Base-by-base conservation (phyloP, 345 rosid genomes). In the Carallia pectinifolia region DNA sequence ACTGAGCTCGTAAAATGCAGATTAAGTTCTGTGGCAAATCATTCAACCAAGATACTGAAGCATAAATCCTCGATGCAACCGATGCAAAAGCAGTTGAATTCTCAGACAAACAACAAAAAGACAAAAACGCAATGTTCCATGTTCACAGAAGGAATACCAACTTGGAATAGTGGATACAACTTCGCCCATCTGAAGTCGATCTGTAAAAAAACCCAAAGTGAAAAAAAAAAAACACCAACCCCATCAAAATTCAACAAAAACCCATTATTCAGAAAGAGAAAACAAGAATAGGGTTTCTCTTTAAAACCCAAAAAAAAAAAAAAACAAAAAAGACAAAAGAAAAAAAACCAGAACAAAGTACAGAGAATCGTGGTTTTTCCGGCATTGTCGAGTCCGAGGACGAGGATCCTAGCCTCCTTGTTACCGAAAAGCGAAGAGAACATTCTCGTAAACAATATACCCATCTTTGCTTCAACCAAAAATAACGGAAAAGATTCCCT, bases 131-230 rank as follows among this genome's bases (percentile, higher is more conserved):
- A 6, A 56, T 38, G 29, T 47, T 37, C 63, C 16, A 44, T 31
- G 34, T 33, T 50, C 66, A 8, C 52, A 65, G 64, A 67, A 76
- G 34, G 47, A 23, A 68, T 27, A 85, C 92, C 66, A 67, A 93
- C 98, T 93, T 62, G 98, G 98, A 80, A 93, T 93, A 54, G 97
- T 93, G 29, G 98, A 91, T 53, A 93, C 97, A 65, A 93, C 97
- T 82, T 93, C 98, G 12, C 98, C 98, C 97, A 93, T 93, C 88
- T 93, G 97, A 79, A 91, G 89, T 83, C 97, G 92, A 93, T 76
- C 80, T 76, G 76, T 12, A 65, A 15, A 19, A 66, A 62, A 66
- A 18, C 27, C 37, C 31, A 66, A 58, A 48, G 50, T 44, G 52
- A 19, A 54, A 39, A 69, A 31, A 69, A 31, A 19, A 54, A 39